Evolutionary conservation across 352 stramenopile species (phyloP).

Genomic region (Pythium angustatum): DNA sequence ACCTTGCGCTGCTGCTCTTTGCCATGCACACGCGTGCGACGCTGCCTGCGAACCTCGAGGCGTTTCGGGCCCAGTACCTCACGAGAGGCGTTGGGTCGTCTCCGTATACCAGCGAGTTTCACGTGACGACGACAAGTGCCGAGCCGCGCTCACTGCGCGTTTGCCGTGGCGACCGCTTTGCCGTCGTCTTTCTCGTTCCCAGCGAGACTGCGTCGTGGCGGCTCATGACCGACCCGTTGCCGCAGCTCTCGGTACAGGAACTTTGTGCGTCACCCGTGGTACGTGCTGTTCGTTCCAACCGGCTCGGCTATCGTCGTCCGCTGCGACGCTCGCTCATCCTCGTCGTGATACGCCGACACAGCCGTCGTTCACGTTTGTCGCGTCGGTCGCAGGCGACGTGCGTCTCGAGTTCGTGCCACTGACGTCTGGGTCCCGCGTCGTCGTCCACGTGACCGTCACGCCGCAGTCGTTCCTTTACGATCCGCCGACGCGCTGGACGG

Average conservation of each 20-base stretch:
- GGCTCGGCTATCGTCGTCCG: too few species aligned
- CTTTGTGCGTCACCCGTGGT: slow-evolving; percentile 10
- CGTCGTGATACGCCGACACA: too few species aligned
- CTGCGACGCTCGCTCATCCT: too few species aligned
- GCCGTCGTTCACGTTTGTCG: slow-evolving; percentile 20
- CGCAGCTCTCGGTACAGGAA: neutral
- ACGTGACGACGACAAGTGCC: neutral
- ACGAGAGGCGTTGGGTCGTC: neutral
- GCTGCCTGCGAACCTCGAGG: slow-evolving; percentile 18
- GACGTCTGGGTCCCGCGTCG: neutral
- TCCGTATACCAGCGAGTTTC: slow-evolving; percentile 13
- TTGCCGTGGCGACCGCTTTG: slow-evolving; percentile 9
- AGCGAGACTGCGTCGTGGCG: neutral
- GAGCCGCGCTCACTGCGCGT: neutral
- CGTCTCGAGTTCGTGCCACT: slow-evolving; percentile 13
- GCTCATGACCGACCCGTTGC: neutral
- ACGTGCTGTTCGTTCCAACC: too few species aligned
- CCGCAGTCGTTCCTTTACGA: slow-evolving; percentile 8
- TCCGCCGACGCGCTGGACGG: slow-evolving; percentile 4
- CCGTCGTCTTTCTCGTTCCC: neutral
- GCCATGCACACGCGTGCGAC: slow-evolving; percentile 17
- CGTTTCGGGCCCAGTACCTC: slow-evolving; percentile 20
- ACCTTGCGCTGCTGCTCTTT: slow-evolving; percentile 24
- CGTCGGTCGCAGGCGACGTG: neutral
- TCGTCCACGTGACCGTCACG: slow-evolving; percentile 4